Evolutionary conservation across 768 basidiomycete species (phyloP), one percentile per base, ranked within the genome.

Genomic region (Lactarius tabidus): DNA sequence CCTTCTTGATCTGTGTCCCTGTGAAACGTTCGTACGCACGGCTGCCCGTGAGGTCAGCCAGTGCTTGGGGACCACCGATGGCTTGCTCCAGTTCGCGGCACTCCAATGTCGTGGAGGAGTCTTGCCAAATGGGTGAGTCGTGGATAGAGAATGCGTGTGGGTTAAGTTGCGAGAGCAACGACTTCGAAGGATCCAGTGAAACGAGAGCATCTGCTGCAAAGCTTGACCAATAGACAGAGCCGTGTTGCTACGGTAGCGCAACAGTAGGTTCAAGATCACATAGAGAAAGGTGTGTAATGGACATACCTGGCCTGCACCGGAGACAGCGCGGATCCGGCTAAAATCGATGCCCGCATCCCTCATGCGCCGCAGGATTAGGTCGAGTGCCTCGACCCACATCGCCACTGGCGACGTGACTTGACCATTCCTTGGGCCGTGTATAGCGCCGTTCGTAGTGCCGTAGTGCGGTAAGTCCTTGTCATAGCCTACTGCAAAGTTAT

Each of bases 1-100:
- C 89, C 75, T 86, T 86, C 60, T 85, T 81, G 67, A 95, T 93
- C 73, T 96, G 93, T 43, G 86, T 84, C 18, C 90, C 93, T 0
- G 93, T 94, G 75, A 96, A 96, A 14, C 93, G 82, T 71, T 93
- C 90, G 72, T 95, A 92, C 1, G 91, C 92, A 55, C 89, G 81
- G 74, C 89, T 90, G 6, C 93, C 93, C 9, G 90, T 90, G 15
- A 89, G 75, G 72, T 89, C 84, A 10, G 92, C 87, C 9, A 95
- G 78, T 6, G 75, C 82, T 65, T 89, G 88, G 0, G 88, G 75
- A 6, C 91, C 90, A 41, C 91, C 91, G 12, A 89, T 77, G 41
- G 78, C 80, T 0, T 78, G 80, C 71, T 93, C 90, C 51, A 95
- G 76, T 64, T 79, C 81, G 62, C 77, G 77, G 72, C 93, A 95